phyloP scores from a whole-genome alignment of 805 yeast genomes.

The Scheffersomyces lignosus region DNA sequence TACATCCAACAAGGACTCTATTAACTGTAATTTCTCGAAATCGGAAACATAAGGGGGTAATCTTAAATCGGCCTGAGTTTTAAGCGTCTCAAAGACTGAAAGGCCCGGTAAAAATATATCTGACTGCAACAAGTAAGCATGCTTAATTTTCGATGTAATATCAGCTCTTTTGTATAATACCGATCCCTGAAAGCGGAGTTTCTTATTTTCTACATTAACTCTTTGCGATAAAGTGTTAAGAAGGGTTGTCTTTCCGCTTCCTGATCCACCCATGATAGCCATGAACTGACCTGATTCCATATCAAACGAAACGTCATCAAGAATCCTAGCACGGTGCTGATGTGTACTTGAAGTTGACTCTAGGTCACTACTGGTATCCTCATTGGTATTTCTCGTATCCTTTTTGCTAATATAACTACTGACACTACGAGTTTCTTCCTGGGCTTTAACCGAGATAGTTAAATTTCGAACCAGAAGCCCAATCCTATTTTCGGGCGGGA shows the following conservation, averaged over 20 bases:
- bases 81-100: slow-evolving; percentile 69
- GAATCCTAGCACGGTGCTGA: slow-evolving; percentile 20
- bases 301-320: slow-evolving; percentile 54
- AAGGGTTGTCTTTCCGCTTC: slow-evolving; percentile 83
- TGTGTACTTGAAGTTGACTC: neutral
- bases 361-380: neutral
- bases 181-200: slow-evolving; percentile 43
- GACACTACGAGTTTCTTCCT: slow-evolving; percentile 1
- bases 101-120: slow-evolving; percentile 71
- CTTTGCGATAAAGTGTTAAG: slow-evolving; percentile 64
- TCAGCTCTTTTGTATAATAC: slow-evolving; percentile 27
- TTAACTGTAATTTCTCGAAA: slow-evolving; percentile 47
- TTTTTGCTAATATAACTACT: too few species aligned
- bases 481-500: slow-evolving; percentile 8
- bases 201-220: slow-evolving; percentile 38
- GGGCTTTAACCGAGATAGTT: slow-evolving; percentile 6
- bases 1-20: slow-evolving; percentile 60
- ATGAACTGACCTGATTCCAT: slow-evolving; percentile 61
- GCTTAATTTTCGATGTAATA: slow-evolving; percentile 15
- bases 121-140: slow-evolving; percentile 74
- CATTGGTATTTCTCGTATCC: slow-evolving; percentile 1
- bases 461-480: slow-evolving; percentile 9
- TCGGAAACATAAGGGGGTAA: slow-evolving; percentile 48
- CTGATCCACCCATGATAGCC: slow-evolving; percentile 87
- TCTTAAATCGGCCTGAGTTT: slow-evolving; percentile 70